Base-by-base conservation (phyloP, 495 filamentous ascomycete species). In the Glutinoglossum americanum region DNA sequence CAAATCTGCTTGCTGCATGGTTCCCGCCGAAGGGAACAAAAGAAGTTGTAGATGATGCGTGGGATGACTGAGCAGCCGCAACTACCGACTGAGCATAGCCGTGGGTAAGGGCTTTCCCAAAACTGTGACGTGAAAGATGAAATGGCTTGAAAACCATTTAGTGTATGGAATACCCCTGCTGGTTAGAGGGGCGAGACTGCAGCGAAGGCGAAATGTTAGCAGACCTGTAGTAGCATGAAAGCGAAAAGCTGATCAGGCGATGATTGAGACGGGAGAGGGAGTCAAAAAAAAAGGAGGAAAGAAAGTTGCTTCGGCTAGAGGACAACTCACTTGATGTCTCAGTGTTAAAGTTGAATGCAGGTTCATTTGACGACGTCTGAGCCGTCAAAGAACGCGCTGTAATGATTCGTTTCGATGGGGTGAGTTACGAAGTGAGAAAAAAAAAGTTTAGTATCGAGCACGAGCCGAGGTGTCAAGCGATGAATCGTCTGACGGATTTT, bases 1-100 rank as follows among this genome's bases (percentile, higher is more conserved):
- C 28, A 41, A 56, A 56, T 13, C 76, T 74, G 57, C 70, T 66
- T 58, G 69, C 55, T 51, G 70, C 67, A 65, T 78, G 76, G 55
- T 44, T 65, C 17, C 48, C 39, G 7, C 41, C n/a, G 61, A 70
- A 62, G 47, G 63, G 55, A 48, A 57, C 59, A 61, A 82, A 68
- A 54, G 80, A 74, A 55, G 76, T 75, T 47, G 79, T 83, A 7
- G 81, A 73, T 51, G 87, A 88, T 67, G 88, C 80, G 74, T 88
- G 85, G 69, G 85, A 78, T n/a, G 83, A 82, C 65, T 96, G 89
- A 53, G 88, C 87, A 57, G 87, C 89, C 61, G 92, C 92, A 70
- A 97, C 90, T 72, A 98, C 82, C 62, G 90, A 93, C 69, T 96
- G 90, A 69, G 88, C 87, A 76, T 94, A 96, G 71, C 89, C 90